A percentile compares a stretch with the other conserved stretches of the same genome.
phyloP scores from a whole-genome alignment of 2,329 filamentous ascomycete species.

The Cladosporium colombiae region DNA sequence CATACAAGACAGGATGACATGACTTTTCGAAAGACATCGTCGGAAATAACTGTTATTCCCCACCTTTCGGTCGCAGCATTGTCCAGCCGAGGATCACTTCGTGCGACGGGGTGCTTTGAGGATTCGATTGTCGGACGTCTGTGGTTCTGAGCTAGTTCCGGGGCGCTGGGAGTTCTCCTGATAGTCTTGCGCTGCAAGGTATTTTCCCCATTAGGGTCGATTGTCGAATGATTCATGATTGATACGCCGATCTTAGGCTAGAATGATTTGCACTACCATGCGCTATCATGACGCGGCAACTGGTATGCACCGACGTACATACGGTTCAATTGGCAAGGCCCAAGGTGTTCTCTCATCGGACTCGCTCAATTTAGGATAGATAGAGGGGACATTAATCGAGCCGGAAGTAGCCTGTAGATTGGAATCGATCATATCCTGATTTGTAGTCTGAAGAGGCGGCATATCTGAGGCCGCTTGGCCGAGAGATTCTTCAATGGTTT shows the following conservation, averaged over 20 bases:
- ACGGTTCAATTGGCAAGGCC: background rate
- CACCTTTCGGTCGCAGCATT: background rate
- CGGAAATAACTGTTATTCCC: background rate
- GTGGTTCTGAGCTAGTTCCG: background rate
- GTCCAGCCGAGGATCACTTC: background rate
- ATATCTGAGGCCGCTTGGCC: background rate
- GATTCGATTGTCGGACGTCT: background rate
- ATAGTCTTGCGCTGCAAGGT: background rate
- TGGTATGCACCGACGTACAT: background rate
- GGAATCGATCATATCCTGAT: background rate
- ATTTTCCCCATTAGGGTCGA: background rate
- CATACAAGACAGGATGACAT: background rate
- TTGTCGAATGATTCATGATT: too few species aligned
- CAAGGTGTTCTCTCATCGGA: background rate
- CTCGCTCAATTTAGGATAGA: background rate
- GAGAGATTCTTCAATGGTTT: background rate
- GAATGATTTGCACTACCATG: too few species aligned
- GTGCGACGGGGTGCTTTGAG: background rate
- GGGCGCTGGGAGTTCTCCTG: background rate
- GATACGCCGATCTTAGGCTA: too few species aligned
- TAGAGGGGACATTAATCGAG: background rate
- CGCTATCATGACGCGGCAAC: background rate
- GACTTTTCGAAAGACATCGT: background rate
- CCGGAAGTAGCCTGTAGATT: background rate
- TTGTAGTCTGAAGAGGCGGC: background rate